Evolutionary conservation across 2,329 filamentous ascomycete genomes (phyloP).

Genomic region (Ilyonectria sp.): DNA sequence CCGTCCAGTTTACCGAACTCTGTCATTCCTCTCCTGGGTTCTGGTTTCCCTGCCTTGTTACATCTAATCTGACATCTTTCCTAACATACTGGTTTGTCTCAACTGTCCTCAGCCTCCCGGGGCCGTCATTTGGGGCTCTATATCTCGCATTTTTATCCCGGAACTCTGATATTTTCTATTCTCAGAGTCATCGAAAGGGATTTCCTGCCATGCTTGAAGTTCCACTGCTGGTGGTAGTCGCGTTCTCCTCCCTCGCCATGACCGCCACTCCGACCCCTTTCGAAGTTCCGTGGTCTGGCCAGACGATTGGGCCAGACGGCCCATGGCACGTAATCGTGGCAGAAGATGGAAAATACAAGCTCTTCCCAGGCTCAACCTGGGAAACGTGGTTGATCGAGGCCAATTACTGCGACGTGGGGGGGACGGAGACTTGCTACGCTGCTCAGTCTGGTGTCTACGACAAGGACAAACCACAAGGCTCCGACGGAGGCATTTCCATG

Average conservation of each 20-base stretch:
- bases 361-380: constrained; percentile 51
- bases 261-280: neutral
- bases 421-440: constrained; percentile 43
- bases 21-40: too few species aligned
- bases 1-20: too few species aligned
- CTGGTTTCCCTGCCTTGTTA: too few species aligned
- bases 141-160: too few species aligned
- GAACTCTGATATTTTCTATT: too few species aligned
- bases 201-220: neutral
- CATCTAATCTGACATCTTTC: too few species aligned
- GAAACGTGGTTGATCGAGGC: constrained; percentile 40
- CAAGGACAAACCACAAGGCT: constrained; percentile 45
- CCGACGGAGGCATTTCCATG: constrained; percentile 43
- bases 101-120: too few species aligned
- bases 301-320: constrained; percentile 52
- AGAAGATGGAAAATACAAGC: constrained; percentile 42
- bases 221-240: neutral
- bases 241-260: neutral
- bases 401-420: constrained; percentile 7
- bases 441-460: constrained; percentile 47
- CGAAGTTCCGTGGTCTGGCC: constrained; percentile 39
- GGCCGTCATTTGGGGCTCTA: too few species aligned
- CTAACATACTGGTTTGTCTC: too few species aligned
- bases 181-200: neutral
- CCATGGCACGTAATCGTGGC: constrained; percentile 51